A percentile compares a stretch with the other conserved stretches of the same genome.
These are phyloP conservation scores for Parachaetomium inaequale DNA, from an alignment of 495 filamentous ascomycete species.

Conservation along the genomic window DNA sequence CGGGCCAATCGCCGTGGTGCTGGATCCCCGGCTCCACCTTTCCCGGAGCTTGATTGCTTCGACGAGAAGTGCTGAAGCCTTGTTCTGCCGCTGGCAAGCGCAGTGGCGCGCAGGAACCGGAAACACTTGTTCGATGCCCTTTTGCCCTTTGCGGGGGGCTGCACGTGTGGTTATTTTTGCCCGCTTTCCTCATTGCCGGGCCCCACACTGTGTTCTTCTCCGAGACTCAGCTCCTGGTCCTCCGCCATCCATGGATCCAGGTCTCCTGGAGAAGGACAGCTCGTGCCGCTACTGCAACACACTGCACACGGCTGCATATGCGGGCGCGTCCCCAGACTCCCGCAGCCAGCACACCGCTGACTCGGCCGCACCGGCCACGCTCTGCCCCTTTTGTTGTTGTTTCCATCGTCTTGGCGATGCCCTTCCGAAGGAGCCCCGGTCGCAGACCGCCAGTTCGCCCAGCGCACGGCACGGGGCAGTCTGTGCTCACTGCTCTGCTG, in stretches of 20 bases:
- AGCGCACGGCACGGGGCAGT: background rate
- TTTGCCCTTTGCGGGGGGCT: background rate
- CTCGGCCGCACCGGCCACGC: background rate
- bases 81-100: background rate
- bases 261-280: background rate
- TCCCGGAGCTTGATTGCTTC: constrained; percentile 1
- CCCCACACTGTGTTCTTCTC: background rate
- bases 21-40: background rate
- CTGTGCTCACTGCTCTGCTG: too few relatives aligned
- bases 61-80: constrained; percentile 1
- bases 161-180: background rate
- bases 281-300: constrained; percentile 5
- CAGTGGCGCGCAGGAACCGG: background rate
- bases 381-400: background rate
- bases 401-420: constrained; percentile 1
- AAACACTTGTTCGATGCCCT: background rate
- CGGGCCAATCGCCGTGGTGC: constrained; percentile 1
- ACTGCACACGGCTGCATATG: constrained; percentile 1
- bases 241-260: background rate
- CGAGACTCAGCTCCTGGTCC: background rate
- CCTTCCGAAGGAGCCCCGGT: background rate
- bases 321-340: background rate
- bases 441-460: constrained; percentile 14
- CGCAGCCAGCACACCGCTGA: constrained; percentile 10
- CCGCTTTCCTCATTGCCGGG: background rate